Conservation (phyloP, 2,329 filamentous ascomycete genomes). For the Emergomyces pasteurianus region DNA sequence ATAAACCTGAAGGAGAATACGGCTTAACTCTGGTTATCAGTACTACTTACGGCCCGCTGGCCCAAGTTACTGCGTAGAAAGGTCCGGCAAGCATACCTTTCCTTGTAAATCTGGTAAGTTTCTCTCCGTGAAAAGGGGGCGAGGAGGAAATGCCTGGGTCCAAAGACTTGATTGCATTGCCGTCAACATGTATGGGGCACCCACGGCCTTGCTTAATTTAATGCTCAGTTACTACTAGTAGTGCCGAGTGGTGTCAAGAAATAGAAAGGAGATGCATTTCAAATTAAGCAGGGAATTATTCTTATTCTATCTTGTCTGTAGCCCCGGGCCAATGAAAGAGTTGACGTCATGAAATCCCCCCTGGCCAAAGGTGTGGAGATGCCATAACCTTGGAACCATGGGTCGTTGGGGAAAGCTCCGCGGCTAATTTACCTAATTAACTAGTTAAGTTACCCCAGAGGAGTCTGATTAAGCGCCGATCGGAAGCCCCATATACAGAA, state of each 20-base stretch:
- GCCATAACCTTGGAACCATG: too few relatives aligned
- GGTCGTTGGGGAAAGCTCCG: too few relatives aligned
- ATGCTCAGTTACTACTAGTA: neutral
- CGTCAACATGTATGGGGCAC: neutral
- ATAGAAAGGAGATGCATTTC: neutral
- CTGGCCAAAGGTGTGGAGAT: too few relatives aligned
- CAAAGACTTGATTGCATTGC: neutral
- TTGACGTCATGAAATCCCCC: too few relatives aligned
- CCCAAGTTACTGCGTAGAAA: neutral
- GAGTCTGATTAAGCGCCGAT: too few relatives aligned
- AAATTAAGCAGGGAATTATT: neutral
- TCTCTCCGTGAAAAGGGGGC: conserved; percentile 12
- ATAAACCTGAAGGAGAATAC: conserved; percentile 18
- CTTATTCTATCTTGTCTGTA: neutral
- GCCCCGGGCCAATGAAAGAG: too few relatives aligned
- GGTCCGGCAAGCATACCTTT: conserved; percentile 5
- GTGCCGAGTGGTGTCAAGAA: neutral
- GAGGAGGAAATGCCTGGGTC: conserved; percentile 10
- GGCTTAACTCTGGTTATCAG: neutral
- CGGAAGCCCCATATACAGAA: too few relatives aligned
- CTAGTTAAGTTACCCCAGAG: too few relatives aligned
- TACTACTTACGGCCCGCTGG: neutral
- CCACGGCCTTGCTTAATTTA: neutral
- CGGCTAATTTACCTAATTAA: too few relatives aligned
- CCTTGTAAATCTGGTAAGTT: conserved; percentile 10